These are phyloP conservation scores for Telfairia occidentalis DNA, from an alignment of 331 rosid genomes.

Conservation along the genomic window DNA sequence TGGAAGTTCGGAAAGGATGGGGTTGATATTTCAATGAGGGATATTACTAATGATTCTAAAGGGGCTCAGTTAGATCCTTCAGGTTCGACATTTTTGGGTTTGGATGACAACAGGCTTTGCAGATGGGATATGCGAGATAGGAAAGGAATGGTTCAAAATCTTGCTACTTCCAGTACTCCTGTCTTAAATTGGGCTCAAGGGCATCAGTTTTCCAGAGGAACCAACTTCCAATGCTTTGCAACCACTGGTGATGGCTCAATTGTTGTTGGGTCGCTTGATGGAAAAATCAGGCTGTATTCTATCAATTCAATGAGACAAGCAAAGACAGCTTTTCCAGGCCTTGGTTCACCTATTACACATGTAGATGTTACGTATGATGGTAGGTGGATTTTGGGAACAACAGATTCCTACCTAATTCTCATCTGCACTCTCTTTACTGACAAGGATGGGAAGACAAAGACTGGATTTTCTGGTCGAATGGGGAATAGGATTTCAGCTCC, in stretches of 20 bases:
- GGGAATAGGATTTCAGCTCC: conserved; percentile 93
- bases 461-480: conserved; percentile 87
- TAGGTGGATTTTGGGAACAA: conserved; percentile 92
- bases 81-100: conserved; percentile 81
- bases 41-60: conserved; percentile 75
- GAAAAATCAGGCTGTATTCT: conserved; percentile 83
- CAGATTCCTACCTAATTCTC: conserved; percentile 65
- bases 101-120: conserved; percentile 95
- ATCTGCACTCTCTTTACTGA: conserved; percentile 73
- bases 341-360: conserved; percentile 88
- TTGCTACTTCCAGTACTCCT: conserved; percentile 47
- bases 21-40: conserved; percentile 88
- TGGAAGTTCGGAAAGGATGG: conserved; percentile 94
- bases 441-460: conserved; percentile 75
- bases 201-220: conserved; percentile 89
- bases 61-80: conserved; percentile 94
- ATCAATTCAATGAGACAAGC: conserved; percentile 85
- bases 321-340: conserved; percentile 94
- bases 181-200: conserved; percentile 91
- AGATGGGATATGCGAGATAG: conserved; percentile 99
- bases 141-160: conserved; percentile 80
- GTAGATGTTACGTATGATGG: conserved; percentile 96
- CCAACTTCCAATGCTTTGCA: conserved; percentile 95
- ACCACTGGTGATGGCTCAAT: conserved; percentile 94
- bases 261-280: conserved; percentile 90